These are phyloP conservation scores for Epichloe amarillans DNA, from an alignment of 2,329 filamentous ascomycete genomes.

Conservation along the genomic window DNA sequence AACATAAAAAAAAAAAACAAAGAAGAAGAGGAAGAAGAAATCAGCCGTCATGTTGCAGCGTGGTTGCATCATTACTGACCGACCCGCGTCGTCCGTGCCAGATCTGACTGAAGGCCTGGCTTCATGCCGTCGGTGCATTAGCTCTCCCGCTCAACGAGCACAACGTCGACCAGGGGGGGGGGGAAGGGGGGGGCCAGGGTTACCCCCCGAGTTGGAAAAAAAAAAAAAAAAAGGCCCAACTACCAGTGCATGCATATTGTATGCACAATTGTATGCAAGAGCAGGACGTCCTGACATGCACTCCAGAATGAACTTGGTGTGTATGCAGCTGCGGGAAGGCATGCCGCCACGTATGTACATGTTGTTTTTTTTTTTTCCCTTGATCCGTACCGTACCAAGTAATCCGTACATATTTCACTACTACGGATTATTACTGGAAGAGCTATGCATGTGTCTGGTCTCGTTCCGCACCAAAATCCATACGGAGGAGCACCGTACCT, in stretches of 20 bases:
- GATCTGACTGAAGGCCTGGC: slow-evolving; percentile 1
- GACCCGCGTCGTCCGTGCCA: not conserved
- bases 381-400: too few species aligned
- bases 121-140: slow-evolving; percentile 8
- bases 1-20: too few species aligned
- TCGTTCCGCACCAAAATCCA: too few species aligned
- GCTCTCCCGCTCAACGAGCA: slow-evolving; percentile 10
- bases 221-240: too few species aligned
- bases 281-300: not conserved
- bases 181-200: not conserved
- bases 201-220: not conserved
- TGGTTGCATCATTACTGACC: not conserved
- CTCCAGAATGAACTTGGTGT: not conserved
- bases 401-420: not conserved
- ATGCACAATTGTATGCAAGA: slow-evolving; percentile 2
- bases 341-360: not conserved
- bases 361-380: not conserved
- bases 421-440: too few species aligned
- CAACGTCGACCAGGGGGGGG: not conserved
- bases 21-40: not conserved
- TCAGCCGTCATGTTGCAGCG: too few species aligned
- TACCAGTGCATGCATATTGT: not conserved
- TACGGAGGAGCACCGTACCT: not conserved
- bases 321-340: not conserved
- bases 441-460: too few species aligned